Base-by-base conservation (phyloP, 495 filamentous ascomycete genomes). In the Xylaria cubensis region DNA sequence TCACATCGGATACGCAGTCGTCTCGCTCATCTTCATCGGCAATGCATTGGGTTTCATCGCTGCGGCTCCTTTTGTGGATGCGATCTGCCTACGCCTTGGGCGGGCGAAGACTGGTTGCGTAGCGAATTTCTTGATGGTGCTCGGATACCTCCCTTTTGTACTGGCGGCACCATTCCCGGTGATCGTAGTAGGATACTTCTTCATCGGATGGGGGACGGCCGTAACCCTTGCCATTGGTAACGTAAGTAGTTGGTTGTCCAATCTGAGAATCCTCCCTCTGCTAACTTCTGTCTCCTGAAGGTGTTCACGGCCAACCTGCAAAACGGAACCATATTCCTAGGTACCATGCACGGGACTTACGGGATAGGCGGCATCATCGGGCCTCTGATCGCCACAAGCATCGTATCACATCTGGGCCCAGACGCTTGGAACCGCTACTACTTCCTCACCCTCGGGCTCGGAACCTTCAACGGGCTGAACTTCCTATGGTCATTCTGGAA, bases 1-100 rank as follows among this genome's bases (percentile, higher is more conserved):
- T 76, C 67, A 82, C 62, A 92, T 95, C 64, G 90, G 88, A 65
- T 94, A 94, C 72, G 89, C 91, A 7, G 76, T 92, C 29, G 90
- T 94, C 32, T 93, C 93, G 13, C 80, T 94, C 9, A 90, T 97
- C 75, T 96, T 95, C 84, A 86, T 97, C 34, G 85, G 90, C 51
- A 93, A 92, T 73, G 93, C 94, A 0, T 64, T 91, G 19, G 93
- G 93, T 26, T 97, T 94, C 82, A 90, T 94, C 75, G 75, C 85
- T 55, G 91, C 91, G 4, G 92, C 92, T 2, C 89, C 91, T 32
- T 83, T 90, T 71, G 88, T 89, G 48, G 88, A 91, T 75, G 82
- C 78, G 55, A 75, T 87, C n/a, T 80, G 86, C 44, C 80, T 90
- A 13, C 83, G 87, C 2, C 73, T 94, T 1, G 93, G 93, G 12